These are phyloP conservation scores for Fusarium musae DNA, from an alignment of 2,329 filamentous ascomycete species.

Conservation along the genomic window DNA sequence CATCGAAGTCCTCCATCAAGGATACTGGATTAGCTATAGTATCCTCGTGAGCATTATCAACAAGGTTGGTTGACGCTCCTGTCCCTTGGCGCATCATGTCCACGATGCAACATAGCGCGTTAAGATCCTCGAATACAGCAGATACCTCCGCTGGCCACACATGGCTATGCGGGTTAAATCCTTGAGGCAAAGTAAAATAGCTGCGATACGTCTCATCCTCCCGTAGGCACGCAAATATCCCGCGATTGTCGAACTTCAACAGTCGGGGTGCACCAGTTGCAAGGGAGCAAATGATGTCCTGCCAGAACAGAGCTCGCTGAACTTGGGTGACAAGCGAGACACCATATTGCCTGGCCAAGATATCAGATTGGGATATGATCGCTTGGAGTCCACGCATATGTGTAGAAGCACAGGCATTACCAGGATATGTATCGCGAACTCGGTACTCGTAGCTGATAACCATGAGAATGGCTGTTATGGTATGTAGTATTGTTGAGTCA, in stretches of 20 bases:
- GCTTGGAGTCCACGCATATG: constrained; percentile 3
- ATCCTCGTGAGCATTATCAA: fast-evolving
- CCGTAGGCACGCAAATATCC: not conserved
- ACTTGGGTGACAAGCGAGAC: not conserved
- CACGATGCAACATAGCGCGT: not conserved
- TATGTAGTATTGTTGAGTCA: not conserved
- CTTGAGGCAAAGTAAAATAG: not conserved
- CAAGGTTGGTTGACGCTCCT: fast-evolving
- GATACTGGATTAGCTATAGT: fast-evolving
- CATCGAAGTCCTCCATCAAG: constrained; percentile 8
- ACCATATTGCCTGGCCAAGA: not conserved
- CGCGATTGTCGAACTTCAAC: not conserved
- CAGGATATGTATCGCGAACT: not conserved
- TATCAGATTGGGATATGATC: not conserved
- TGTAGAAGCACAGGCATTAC: not conserved
- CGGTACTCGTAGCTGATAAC: constrained; percentile 11
- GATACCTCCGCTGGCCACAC: not conserved
- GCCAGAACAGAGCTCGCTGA: constrained; percentile 7
- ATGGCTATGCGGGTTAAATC: fast-evolving
- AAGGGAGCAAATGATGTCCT: constrained; percentile 9
- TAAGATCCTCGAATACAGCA: not conserved
- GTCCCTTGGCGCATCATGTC: not conserved
- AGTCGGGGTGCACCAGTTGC: not conserved
- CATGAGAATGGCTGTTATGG: not conserved
- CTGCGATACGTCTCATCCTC: not conserved